Percentiles rank a stretch among this genome's conserved stretches.
Conservation (phyloP, 768 basidiomycete species). For the Phylloporus sp. region DNA sequence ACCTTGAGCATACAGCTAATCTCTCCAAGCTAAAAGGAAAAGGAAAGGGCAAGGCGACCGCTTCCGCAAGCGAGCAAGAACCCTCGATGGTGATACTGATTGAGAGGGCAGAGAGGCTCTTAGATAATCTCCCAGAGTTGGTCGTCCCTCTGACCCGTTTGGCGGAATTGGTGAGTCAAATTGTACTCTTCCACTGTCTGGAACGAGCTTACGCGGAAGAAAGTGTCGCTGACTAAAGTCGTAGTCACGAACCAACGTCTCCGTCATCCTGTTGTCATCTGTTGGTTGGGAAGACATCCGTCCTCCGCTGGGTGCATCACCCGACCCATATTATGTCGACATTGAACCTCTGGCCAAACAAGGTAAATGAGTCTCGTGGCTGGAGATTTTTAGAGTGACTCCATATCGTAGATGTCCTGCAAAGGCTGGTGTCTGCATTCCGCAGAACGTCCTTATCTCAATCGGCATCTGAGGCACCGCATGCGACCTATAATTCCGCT, state of each 20-base stretch:
- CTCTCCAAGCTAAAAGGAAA: slow-evolving; percentile 26
- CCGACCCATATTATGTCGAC: slow-evolving; percentile 69
- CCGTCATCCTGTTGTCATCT: slow-evolving; percentile 60
- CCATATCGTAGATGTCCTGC: slow-evolving; percentile 28
- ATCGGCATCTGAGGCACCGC: slow-evolving; percentile 4
- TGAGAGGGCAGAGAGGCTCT: slow-evolving; percentile 65
- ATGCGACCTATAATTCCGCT: slow-evolving; percentile 47
- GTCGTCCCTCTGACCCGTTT: slow-evolving; percentile 69
- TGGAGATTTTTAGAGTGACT: background rate
- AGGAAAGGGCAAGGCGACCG: slow-evolving; percentile 29
- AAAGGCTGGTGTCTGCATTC: slow-evolving; percentile 41
- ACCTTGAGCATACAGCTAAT: slow-evolving; percentile 12
- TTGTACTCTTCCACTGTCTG: background rate
- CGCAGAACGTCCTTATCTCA: slow-evolving; percentile 7
- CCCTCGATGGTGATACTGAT: slow-evolving; percentile 54
- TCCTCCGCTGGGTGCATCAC: slow-evolving; percentile 65
- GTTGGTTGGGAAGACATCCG: slow-evolving; percentile 69
- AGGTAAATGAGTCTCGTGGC: slow-evolving; percentile 46
- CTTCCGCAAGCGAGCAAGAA: slow-evolving; percentile 13
- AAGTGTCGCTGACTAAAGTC: slow-evolving; percentile 5
- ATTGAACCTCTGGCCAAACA: slow-evolving; percentile 51
- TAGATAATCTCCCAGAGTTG: slow-evolving; percentile 57
- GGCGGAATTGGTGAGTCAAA: slow-evolving; percentile 57
- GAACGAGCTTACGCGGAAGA: background rate
- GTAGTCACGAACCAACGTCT: slow-evolving; percentile 57